Conservation (phyloP, 2,329 filamentous ascomycete species). For the Aspergillus awamori region DNA sequence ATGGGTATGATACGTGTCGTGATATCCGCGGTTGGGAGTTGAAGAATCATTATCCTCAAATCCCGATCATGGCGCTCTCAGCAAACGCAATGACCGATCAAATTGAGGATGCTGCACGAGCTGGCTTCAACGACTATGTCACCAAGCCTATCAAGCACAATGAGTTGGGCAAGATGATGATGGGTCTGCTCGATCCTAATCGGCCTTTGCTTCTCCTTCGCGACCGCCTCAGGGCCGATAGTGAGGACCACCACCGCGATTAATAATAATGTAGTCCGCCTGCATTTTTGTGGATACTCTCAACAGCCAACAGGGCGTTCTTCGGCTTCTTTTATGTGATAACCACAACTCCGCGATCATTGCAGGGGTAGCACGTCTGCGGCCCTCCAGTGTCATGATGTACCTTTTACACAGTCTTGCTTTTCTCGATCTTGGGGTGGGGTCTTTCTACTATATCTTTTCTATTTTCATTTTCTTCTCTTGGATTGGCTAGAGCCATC, state of each 20-base stretch:
- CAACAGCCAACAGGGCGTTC: slow-evolving; percentile 1
- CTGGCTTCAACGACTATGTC: slow-evolving; percentile 54
- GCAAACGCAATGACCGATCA: slow-evolving; percentile 56
- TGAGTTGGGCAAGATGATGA: slow-evolving; percentile 54
- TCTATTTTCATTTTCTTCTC: not conserved
- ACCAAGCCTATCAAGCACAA: slow-evolving; percentile 56
- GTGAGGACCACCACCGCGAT: slow-evolving; percentile 21
- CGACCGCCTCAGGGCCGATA: slow-evolving; percentile 38
- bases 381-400: slow-evolving; percentile 13
- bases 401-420: slow-evolving; percentile 17
- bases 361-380: not conserved
- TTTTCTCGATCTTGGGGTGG: slow-evolving; percentile 20
- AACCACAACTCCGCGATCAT: not conserved
- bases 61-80: slow-evolving; percentile 54
- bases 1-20: slow-evolving; percentile 52
- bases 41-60: slow-evolving; percentile 49
- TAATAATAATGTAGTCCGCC: slow-evolving; percentile 13
- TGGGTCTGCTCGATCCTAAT: slow-evolving; percentile 49
- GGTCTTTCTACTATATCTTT: not conserved
- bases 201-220: slow-evolving; percentile 47
- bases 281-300: slow-evolving; percentile 2
- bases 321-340: not conserved
- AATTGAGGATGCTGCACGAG: slow-evolving; percentile 49
- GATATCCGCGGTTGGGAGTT: slow-evolving; percentile 52
- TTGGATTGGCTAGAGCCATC: slow-evolving; percentile 19